A percentile compares a stretch with the other conserved stretches of the same genome.
phyloP scores from a whole-genome alignment of 129 eudicot species.

The Lonicera japonica region DNA sequence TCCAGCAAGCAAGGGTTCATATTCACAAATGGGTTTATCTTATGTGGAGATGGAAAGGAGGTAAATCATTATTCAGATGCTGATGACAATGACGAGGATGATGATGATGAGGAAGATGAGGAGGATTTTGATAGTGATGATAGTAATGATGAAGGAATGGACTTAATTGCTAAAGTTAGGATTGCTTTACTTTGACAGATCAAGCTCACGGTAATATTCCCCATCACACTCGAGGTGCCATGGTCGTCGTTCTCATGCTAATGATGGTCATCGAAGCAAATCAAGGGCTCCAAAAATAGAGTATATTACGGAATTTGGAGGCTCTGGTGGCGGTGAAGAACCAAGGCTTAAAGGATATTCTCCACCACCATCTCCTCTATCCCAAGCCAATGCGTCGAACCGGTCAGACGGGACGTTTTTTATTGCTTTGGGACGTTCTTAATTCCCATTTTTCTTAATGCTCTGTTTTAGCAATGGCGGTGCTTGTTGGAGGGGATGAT shows the following conservation, averaged over 20 bases:
- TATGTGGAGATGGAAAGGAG: conserved; percentile 78
- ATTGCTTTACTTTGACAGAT: conserved; percentile 22
- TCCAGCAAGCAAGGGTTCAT: conserved; percentile 67
- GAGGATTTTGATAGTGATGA: conserved; percentile 97
- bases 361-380: conserved; percentile 88
- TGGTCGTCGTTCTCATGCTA: conserved; percentile 53
- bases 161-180: conserved; percentile 57
- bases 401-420: too few species aligned
- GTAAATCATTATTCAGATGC: conserved; percentile 64
- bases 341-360: conserved; percentile 77
- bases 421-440: too few species aligned
- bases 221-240: conserved; percentile 80
- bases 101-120: conserved; percentile 67
- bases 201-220: conserved; percentile 80
- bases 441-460: too few species aligned
- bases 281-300: conserved; percentile 86
- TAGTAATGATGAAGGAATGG: conserved; percentile 96
- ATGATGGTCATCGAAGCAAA: conserved; percentile 64
- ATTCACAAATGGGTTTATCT: conserved; percentile 93
- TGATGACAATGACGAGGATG: conserved; percentile 72
- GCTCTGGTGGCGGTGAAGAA: conserved; percentile 54
- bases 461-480: too few species aligned
- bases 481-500: too few species aligned
- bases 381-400: conserved; percentile 61
- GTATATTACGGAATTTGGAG: conserved; percentile 92